These are phyloP conservation scores for Lolium rigidum DNA, from an alignment of 176 grass and related monocot genomes.

Conservation along the genomic window DNA sequence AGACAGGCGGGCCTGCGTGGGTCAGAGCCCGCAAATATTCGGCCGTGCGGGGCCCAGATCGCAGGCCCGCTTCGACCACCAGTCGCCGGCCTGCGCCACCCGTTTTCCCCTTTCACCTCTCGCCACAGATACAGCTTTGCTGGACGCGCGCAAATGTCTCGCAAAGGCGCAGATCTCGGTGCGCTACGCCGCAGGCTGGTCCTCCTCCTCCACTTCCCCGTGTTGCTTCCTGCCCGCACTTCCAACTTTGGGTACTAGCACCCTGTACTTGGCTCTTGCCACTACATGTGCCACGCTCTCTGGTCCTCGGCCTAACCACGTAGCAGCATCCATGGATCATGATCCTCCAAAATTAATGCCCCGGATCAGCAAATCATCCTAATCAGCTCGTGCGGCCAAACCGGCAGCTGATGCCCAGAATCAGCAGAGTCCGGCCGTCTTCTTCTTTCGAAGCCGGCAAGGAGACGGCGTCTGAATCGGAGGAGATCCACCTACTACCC, in stretches of 20 bases:
- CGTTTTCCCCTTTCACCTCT: neutral
- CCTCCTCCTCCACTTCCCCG: neutral
- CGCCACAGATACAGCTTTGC: neutral
- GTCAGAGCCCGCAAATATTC: constrained; percentile 13
- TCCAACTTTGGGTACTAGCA: constrained; percentile 9
- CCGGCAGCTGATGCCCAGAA: no score
- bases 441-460: neutral
- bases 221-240: neutral
- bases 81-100: neutral
- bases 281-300: neutral
- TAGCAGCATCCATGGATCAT: no score
- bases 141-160: constrained; percentile 28
- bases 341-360: neutral
- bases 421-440: no score
- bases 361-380: neutral
- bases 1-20: neutral
- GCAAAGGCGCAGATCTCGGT: constrained; percentile 30
- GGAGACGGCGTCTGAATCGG: constrained; percentile 1
- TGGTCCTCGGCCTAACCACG: neutral
- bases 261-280: neutral
- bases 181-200: neutral
- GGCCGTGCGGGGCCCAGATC: neutral
- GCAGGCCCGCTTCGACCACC: neutral
- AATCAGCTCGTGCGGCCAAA: no score
- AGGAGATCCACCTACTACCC: neutral